Base-by-base conservation (phyloP, 768 basidiomycete species). In the Chalciporus pseudorubinellus region DNA sequence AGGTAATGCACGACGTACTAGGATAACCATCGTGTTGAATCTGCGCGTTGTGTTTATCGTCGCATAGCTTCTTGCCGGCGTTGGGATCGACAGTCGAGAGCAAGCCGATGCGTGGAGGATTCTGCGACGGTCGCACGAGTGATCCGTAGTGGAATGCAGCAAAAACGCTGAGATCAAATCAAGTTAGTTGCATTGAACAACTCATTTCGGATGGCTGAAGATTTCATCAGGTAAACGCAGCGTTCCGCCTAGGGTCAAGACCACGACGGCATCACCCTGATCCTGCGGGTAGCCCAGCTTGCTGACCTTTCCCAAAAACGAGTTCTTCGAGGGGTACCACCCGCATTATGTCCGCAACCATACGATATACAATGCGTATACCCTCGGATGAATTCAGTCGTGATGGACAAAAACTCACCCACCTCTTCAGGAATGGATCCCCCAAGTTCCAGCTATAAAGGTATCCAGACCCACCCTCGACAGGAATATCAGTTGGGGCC, bases 391-490 rank as follows among this genome's bases (percentile, higher is more conserved):
- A 46, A 44, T 46, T 14, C 22, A 29, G n/a, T 5, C 28, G 20
- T 16, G n/a, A 45, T 36, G 38, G 38, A 29, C 44, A 46, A 46
- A n/a, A 46, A 14, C 28, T 3, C 20, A 70, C 80, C 40, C 53
- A 89, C 87, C 85, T 77, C 63, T 89, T 89, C 51, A 91, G 59
- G 58, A 90, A 90, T 1, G 89, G 88, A 56, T 77, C 79, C 2
- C 89, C 89, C 26, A 91, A 69, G 68, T 81, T 89, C 88, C 89
- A 91, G 59, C 81, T 83, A 58, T 86, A 89, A 42, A 85, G 63
- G 57, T 83, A 88, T 4, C 80, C 79, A 22, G 61, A 52, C 11
- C 77, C 69, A 6, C 80, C 80, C 11, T 61, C 67, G 10, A 58
- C 60, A 0, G 87, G 89, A 3, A 84, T 71, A 59, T 90, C 88